phyloP scores from a whole-genome alignment of 768 basidiomycete genomes.

The Pholiota conissans region DNA sequence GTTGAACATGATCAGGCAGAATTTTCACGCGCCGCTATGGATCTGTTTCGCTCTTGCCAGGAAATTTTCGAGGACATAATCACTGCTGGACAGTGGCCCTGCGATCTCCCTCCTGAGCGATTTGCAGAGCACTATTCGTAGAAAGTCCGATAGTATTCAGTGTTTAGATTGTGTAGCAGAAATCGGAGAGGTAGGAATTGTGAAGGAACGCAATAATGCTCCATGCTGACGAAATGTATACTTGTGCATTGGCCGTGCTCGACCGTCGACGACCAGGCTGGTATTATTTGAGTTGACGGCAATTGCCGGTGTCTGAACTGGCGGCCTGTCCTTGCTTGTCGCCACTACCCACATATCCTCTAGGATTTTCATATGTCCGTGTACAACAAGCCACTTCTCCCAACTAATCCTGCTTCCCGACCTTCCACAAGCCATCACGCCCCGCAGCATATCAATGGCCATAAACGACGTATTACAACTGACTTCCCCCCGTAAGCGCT shows the following conservation, averaged over 20 bases:
- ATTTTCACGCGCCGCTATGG: conserved; percentile 47
- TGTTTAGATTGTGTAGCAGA: not conserved
- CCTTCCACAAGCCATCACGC: conserved; percentile 22
- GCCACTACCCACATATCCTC: too few relatives aligned
- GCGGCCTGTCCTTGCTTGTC: too few relatives aligned
- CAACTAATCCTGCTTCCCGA: conserved; percentile 16
- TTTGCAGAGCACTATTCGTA: conserved; percentile 34
- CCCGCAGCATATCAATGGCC: conserved; percentile 25
- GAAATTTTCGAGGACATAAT: conserved; percentile 48
- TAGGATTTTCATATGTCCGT: conserved; percentile 17
- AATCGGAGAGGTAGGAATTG: too few relatives aligned
- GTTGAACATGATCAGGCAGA: conserved; percentile 38
- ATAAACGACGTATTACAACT: conserved; percentile 27
- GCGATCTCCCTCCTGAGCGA: conserved; percentile 39
- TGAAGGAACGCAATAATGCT: too few relatives aligned
- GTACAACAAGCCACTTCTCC: conserved; percentile 21
- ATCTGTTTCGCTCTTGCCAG: conserved; percentile 53
- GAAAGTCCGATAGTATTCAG: not conserved
- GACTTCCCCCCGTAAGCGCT: conserved; percentile 29
- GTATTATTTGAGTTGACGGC: conserved; percentile 12
- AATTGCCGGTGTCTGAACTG: conserved; percentile 17
- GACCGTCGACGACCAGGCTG: too few relatives aligned
- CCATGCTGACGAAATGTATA: too few relatives aligned
- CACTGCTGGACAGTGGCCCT: conserved; percentile 49
- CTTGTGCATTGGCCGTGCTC: too few relatives aligned